Conservation (phyloP, 495 filamentous ascomycete species). For the Bombardia bombarda region DNA sequence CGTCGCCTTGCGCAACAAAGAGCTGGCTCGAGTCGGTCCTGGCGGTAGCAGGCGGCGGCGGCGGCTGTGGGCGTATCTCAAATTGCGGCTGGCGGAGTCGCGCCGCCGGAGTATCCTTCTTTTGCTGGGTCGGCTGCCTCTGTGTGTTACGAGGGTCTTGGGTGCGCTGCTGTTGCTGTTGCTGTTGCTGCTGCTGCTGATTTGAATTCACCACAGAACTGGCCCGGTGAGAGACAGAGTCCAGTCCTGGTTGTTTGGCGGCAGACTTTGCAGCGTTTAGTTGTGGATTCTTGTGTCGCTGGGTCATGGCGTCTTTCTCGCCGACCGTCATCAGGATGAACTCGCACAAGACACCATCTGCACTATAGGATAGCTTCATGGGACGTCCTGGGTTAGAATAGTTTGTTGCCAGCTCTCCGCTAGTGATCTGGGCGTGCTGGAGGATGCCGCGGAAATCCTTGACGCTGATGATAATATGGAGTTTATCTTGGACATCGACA, state of each 20-base stretch:
- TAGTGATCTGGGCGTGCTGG: conserved; percentile 70
- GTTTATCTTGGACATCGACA: conserved; percentile 61
- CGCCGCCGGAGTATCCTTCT: conserved; percentile 5
- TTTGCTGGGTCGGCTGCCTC: conserved; percentile 9
- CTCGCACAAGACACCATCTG: conserved; percentile 68
- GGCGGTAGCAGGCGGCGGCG: conserved; percentile 50
- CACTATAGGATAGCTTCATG: conserved; percentile 71
- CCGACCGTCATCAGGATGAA: conserved; percentile 94
- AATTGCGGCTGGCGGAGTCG: conserved; percentile 17
- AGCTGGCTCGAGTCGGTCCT: conserved; percentile 65
- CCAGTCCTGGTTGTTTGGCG: conserved; percentile 18
- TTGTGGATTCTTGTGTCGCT: conserved; percentile 32
- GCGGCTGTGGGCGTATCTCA: conserved; percentile 40
- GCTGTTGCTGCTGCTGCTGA: conserved; percentile 1
- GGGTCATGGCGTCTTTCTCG: conserved; percentile 46
- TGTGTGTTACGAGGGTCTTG: no score
- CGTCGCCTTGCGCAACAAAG: conserved; percentile 59
- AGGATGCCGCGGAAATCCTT: conserved; percentile 94
- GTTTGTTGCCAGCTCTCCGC: conserved; percentile 59
- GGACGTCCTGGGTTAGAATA: conserved; percentile 78
- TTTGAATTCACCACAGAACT: conserved; percentile 19
- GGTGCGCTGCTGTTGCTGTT: background rate
- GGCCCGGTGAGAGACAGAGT: conserved; percentile 28
- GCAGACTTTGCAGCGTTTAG: conserved; percentile 19
- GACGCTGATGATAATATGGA: conserved; percentile 83